These are phyloP conservation scores for Malassezia arunalokei DNA, from an alignment of 1,284 basidiomycete genomes.

Conservation along the genomic window DNA sequence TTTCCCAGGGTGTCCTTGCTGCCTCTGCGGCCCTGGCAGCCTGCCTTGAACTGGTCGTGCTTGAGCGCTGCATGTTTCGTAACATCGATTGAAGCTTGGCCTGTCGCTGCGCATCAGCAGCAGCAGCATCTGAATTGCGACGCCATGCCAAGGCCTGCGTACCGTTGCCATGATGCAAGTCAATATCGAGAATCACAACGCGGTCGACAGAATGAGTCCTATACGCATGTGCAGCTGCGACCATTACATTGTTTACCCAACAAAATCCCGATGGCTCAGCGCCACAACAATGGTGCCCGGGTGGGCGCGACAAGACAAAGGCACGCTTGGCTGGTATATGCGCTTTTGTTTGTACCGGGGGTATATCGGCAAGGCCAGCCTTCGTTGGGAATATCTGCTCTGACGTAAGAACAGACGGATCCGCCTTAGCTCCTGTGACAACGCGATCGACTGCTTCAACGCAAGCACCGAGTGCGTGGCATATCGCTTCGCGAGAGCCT, in stretches of 20 bases:
- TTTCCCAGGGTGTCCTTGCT: constrained; percentile 7
- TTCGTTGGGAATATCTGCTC: background rate
- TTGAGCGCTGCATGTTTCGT: constrained; percentile 8
- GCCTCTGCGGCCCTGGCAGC: constrained; percentile 4
- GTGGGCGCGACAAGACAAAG: constrained; percentile 42
- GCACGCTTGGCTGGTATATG: constrained; percentile 26
- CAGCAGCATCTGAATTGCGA: constrained; percentile 69
- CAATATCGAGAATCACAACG: constrained; percentile 79
- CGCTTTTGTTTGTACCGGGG: background rate
- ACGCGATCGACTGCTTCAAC: constrained; percentile 40
- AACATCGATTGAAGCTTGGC: constrained; percentile 20
- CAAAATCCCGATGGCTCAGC: constrained; percentile 64
- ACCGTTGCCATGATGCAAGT: constrained; percentile 75
- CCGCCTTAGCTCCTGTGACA: constrained; percentile 12
- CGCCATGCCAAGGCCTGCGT: constrained; percentile 83
- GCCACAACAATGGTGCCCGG: constrained; percentile 44
- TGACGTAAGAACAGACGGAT: background rate
- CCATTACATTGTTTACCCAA: constrained; percentile 82
- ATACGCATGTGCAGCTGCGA: constrained; percentile 85
- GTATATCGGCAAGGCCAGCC: background rate
- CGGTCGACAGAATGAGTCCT: constrained; percentile 65
- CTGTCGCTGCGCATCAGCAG: constrained; percentile 21
- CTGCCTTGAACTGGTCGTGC: constrained; percentile 1
- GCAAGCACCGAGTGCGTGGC: constrained; percentile 35
- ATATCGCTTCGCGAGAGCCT: constrained; percentile 38